phyloP scores from a whole-genome alignment of 2,329 filamentous ascomycete genomes.

The Colletotrichum incanum region DNA sequence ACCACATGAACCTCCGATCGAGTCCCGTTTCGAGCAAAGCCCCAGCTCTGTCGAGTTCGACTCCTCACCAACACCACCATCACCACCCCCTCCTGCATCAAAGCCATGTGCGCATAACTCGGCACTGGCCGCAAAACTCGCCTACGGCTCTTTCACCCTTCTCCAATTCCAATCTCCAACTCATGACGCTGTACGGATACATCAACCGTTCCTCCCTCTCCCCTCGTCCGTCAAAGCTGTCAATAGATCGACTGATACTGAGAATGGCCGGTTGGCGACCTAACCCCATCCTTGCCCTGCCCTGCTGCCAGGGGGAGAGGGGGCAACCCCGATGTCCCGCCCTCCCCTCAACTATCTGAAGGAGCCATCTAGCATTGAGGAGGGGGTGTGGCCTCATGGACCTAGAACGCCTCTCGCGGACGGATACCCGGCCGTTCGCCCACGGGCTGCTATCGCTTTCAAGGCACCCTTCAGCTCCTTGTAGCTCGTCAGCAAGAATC shows the following conservation, averaged over 20 bases:
- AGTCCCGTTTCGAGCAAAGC: background rate
- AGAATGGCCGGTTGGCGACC: conserved; percentile 30
- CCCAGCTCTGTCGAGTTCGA: conserved; percentile 10
- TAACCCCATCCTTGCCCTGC: conserved; percentile 33
- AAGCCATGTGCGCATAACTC: conserved; percentile 27
- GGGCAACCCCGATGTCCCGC: conserved; percentile 29
- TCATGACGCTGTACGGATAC: conserved; percentile 5
- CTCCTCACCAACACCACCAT: conserved; percentile 14
- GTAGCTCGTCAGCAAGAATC: conserved; percentile 24
- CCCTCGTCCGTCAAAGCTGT: conserved; percentile 25
- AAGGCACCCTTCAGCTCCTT: conserved; percentile 7
- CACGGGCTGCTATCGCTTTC: conserved; percentile 16
- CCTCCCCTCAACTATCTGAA: conserved; percentile 20
- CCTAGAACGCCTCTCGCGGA: conserved; percentile 18
- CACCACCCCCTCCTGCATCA: background rate
- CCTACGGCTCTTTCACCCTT: background rate
- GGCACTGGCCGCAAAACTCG: conserved; percentile 8
- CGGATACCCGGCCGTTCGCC: conserved; percentile 1
- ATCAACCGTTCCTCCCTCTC: conserved; percentile 1
- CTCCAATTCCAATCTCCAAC: conserved; percentile 7
- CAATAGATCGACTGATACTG: conserved; percentile 34
- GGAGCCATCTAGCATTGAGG: conserved; percentile 9
- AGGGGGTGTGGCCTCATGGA: conserved; percentile 27
- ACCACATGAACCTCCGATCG: conserved; percentile 11
- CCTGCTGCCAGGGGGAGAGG: conserved; percentile 3